Base-by-base conservation (phyloP, 176 grass and related monocot genomes). In the Triticum timopheevii region DNA sequence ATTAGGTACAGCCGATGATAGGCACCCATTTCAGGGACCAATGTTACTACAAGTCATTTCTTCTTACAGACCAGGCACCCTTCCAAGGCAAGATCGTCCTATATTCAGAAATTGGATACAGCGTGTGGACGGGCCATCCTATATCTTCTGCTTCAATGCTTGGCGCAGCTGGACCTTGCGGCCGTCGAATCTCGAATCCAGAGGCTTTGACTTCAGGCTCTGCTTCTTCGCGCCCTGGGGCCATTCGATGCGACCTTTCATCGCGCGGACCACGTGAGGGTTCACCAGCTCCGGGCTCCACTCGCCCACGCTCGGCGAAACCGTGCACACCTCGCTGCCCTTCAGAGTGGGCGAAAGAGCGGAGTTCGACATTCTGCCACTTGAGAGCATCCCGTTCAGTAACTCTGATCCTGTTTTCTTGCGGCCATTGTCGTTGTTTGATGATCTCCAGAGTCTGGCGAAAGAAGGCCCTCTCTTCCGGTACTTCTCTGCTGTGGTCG, bases 141-240 rank as follows among this genome's bases (percentile, higher is more conserved):
- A 97, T 87, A 93, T 91, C 86, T 92, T 92, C 87, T 93, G 93
- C 80, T 89, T 88, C 65, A 93, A 52, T 8, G 87, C 88, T 61
- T 95, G 93, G 72, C 87, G 88, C 42, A 98, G 83, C 73, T 92
- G 93, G 65, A 93, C 78, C 91, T 94, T 94, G 30, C 84, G 90
- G 24, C 90, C 87, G 39, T 95, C 90, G 61, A 85, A 62, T 61
- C 84, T 92, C 13, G 86, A 86, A 4, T 89, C 92, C 61, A 89
- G 56, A 73, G 89, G 81, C 79, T 94, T 94, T 47, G 80, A 88
- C 86, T 94, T 98, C 69, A 91, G 65, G 84, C 69, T 94, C 61
- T 91, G 88, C 80, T 94, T 94, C 86, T 86, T 89, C 1, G 40
- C 54, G 9, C 77, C 88, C 31, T 38, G 82, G 27, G 90, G 90